Base-by-base conservation (phyloP, 306 rosid genomes). In the Castanopsis chinensis region DNA sequence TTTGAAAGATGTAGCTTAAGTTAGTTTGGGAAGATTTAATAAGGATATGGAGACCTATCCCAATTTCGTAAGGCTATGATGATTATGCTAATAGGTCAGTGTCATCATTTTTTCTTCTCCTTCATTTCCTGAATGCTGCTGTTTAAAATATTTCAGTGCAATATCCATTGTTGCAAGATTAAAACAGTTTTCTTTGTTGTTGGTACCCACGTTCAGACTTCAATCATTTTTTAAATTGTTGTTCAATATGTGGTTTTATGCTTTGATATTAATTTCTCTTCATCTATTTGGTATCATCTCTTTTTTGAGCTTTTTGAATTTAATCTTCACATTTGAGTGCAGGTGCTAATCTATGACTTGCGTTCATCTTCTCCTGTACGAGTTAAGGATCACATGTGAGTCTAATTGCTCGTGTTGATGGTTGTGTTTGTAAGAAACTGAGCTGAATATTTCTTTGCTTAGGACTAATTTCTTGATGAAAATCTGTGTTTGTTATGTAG, bases 271-370 rank as follows among this genome's bases (percentile, higher is more conserved):
- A 68, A 64, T 33, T 68, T 17, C 52, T 68, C 27, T n/a, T 35
- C 23, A 35, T 35, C 21, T 35, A 33, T 68, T 1, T 68, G 52
- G 5, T 68, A 64, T 18, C 21, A 64, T 64, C 5, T 19, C 32
- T 8, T 33, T 68, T 19, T 68, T 35, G 52, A 68, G 35, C 27
- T 68, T 9, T 9, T 3, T 68, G 72, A 33, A 18, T 68, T n/a
- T 68, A 30, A 65, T 32, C 23, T 64, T 64, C 45, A 17, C 41
- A 45, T 80, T 72, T 75, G 56, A 41, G 21, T 82, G 88, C 95
- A 94, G 99, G 95, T 94, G 63, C 91, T 94, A 83, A 83, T 94
- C 73, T 94, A 91, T 82, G 99, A 94, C 81, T 79, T 92, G 78
- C 99, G 97, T 56, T 91, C 97, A 4, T 90, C 99, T 6, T 77